A percentile compares a stretch with the other conserved stretches of the same genome.
Conservation (phyloP, 495 filamentous ascomycete genomes). For the Neurospora tetraspora region DNA sequence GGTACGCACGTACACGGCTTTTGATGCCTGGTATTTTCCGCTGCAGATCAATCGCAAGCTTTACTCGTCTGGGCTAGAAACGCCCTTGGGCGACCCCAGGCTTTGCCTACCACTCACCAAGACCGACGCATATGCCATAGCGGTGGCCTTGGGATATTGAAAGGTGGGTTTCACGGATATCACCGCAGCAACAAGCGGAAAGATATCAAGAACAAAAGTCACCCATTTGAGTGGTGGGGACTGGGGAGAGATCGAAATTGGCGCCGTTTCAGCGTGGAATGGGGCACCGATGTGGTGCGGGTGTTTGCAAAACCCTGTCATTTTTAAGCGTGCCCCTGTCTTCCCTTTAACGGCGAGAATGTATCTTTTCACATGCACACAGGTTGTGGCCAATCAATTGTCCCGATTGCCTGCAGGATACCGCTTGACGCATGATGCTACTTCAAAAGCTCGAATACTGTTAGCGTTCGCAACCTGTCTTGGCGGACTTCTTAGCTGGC, state of each 20-base stretch:
- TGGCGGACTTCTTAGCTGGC: too few species aligned
- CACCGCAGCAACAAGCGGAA: not conserved
- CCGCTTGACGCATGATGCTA: too few species aligned
- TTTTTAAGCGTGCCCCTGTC: not conserved
- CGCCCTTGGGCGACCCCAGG: too few species aligned
- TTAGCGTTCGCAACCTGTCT: too few species aligned
- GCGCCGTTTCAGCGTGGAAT: slow-evolving; percentile 7
- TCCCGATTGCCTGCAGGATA: too few species aligned
- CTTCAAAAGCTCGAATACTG: too few species aligned
- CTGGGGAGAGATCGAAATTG: slow-evolving; percentile 3
- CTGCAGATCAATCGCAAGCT: not conserved
- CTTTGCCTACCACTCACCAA: not conserved
- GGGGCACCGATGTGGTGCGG: not conserved
- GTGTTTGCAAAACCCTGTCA: not conserved
- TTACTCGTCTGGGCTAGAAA: too few species aligned
- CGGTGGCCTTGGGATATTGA: not conserved
- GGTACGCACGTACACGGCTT: not conserved
- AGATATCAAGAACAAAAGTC: not conserved
- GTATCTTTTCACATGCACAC: too few species aligned
- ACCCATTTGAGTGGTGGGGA: not conserved
- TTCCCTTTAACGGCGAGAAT: too few species aligned
- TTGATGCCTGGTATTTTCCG: not conserved
- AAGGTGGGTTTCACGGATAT: not conserved
- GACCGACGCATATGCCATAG: not conserved
- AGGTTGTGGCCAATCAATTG: too few species aligned